phyloP scores from a whole-genome alignment of 352 stramenopile genomes.

The Globisporangium alternatum region DNA sequence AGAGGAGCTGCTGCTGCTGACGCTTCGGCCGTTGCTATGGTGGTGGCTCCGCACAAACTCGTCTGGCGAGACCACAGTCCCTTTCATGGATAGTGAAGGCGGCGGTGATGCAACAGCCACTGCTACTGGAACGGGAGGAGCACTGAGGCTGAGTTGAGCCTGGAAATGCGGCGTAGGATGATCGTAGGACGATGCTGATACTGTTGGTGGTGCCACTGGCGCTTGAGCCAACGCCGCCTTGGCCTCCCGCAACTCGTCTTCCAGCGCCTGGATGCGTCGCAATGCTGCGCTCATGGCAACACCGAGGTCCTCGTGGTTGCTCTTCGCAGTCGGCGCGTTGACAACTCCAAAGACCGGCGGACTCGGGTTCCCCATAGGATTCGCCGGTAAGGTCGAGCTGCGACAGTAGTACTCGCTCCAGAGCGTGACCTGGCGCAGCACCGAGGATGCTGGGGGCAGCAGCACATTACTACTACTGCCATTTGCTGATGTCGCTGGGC shows the following conservation, averaged over 20 bases:
- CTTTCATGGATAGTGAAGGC: slow-evolving; percentile 2
- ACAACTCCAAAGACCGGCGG: slow-evolving; percentile 36
- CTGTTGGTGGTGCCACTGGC: neutral
- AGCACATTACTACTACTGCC: slow-evolving; percentile 34
- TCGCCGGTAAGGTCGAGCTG: slow-evolving; percentile 39
- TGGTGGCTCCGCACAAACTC: neutral
- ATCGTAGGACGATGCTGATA: neutral
- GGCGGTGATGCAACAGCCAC: neutral
- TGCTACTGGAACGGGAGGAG: neutral
- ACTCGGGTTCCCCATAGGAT: slow-evolving; percentile 38
- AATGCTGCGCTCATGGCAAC: slow-evolving; percentile 52
- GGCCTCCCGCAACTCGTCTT: slow-evolving; percentile 45
- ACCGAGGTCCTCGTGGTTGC: slow-evolving; percentile 50
- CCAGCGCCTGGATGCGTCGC: slow-evolving; percentile 44
- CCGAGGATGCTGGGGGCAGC: slow-evolving; percentile 44
- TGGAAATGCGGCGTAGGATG: neutral
- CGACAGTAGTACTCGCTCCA: slow-evolving; percentile 85
- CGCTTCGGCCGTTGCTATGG: neutral
- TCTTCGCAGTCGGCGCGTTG: slow-evolving; percentile 13
- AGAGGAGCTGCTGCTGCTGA: neutral
- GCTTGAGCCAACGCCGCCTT: neutral
- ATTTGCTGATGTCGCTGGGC: slow-evolving; percentile 18
- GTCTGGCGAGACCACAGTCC: neutral
- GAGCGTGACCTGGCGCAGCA: slow-evolving; percentile 72
- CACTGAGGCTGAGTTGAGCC: neutral